Evolutionary conservation across 2,329 filamentous ascomycete species (phyloP), one percentile per base, ranked within the genome.

Genomic region (Penicillium crustosum): DNA sequence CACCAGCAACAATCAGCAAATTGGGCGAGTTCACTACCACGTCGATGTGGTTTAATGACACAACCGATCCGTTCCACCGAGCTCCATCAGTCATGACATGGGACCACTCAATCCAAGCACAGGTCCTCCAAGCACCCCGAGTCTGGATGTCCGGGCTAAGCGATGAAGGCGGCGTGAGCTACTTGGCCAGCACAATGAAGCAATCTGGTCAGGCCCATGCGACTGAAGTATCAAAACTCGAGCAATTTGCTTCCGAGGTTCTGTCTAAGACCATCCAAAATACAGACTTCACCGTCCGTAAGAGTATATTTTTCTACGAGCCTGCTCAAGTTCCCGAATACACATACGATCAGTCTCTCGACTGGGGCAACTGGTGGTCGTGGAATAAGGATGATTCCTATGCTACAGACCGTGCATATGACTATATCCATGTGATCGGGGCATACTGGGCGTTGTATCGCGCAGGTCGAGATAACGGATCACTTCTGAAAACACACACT

Each of bases 401-500:
- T 58, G 71, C 71, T 0, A 75, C 79, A 0, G 77, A 81, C 21
- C 76, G 84, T 2, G 82, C 83, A 0, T 86, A 86, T 61, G 78
- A 86, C 61, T 87, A 87, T 60, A 79, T 86, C 2, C 83, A 86
- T 60, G 80, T 83, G 0, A 73, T 79, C 0, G 82, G 79, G 0
- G 74, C 80, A 0, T 86, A 86, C 65, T 87, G 83, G 83, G 74
- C 81, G 0, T 65, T 86, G 44, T 86, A 86, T 59, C 79, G 82
- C 2, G 80, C 80, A 12, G 83, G 79, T 0, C 71, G 82, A 27
- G 76, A 77, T 5, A 81, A 82, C 55, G 81, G 82, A 0, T 70
- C 73, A 0, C 64, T 49, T 49, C 31, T 49, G 17, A 38, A 49
- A 9, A 38, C 17, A 15, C 23, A 49, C 21, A 38, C 17, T 21